Evolutionary conservation across 495 filamentous ascomycete species (phyloP), one percentile per base, ranked within the genome.

Genomic region (Trichoderma gamsii): DNA sequence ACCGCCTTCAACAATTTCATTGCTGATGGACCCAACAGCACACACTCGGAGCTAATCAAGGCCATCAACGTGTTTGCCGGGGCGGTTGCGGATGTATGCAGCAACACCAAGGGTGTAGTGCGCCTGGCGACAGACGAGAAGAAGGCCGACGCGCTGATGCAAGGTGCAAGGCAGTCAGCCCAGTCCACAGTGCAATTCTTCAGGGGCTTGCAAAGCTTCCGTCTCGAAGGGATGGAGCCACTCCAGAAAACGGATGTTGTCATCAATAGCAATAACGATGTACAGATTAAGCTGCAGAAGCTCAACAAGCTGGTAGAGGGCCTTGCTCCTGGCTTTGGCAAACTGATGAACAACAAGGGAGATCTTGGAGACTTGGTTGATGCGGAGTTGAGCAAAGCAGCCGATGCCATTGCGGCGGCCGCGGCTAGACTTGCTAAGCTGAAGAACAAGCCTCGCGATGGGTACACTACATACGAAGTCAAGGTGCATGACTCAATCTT

Each of bases 1-100:
- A 97, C 94, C 3, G 88, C 95, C 0, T 98, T 97, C 84, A 98
- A 97, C 81, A 93, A 94, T 75, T 97, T 92, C 78, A 96, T 99
- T 70, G 93, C 93, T 18, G 95, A 99, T 78, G 95, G 95, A 0
- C 95, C 95, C 4, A 96, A 93, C 81, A 93, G 91, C 79, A 89
- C 88, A 12, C 92, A 97, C 74, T 86, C 90, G 4, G 92, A 95
- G 70, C 89, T 98, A 67, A 98, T 97, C 78, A 92, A 94, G 71
- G 95, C 92, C 1, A 87, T 96, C 67, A 92, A 92, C 72, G 86
- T 92, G 41, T 98, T 97, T 78, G 82, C 95, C 1, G 90, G 92
- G 38, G 91, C 95, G 41, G 87, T 97, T 71, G 89, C 95, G 16
- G 95, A 99, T 79, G 95, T 98, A 6, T 87, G 96, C 72, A 91